Evolutionary conservation across 2,329 filamentous ascomycete species (phyloP), one percentile per base, ranked within the genome.

Genomic region (Fusarium sacchari): DNA sequence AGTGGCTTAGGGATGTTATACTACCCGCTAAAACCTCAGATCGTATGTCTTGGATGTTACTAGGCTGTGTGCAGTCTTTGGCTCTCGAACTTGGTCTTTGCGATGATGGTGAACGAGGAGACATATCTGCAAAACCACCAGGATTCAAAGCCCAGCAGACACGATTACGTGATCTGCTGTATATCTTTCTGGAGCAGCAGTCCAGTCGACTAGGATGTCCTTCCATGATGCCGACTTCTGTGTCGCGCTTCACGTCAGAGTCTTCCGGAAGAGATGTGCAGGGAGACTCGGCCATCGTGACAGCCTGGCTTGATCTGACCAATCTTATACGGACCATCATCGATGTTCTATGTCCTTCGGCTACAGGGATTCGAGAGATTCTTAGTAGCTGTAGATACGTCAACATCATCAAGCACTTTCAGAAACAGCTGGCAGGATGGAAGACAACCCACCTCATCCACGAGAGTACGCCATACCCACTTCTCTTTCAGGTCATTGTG

Each of bases 31-130:
- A 85, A 66, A 81, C 86, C 62, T 89, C 86, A 0, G 72, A 73
- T 24, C 88, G 87, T 6, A 89, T 90, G 87, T 89, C 88, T 2
- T 90, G 88, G 88, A 89, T 89, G 85, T 74, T 89, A 26, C 83
- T 90, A 44, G 88, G 88, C 14, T 73, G 69, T 5, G 61, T 62
- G 7, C 60, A 73, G 12, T 70, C 71, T n/a, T 34, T 72, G 28
- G 71, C 69, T 7, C 71, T 72, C 6, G 69, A 73, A 17, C 34
- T 73, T 17, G 71, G 66, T 1, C 28, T 73, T 4, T 72, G 69
- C 26, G 71, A 73, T n/a, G 46, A 30, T 3, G 53, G 46, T 7
- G 56, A 71, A 13, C 36, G 44, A n/a, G 24, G 8, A 15, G 63
- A 61, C 10, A 7, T 1, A 1, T 28, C 46, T 11, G 7, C 46